Percentiles rank a stretch among this genome's conserved stretches.
Conservation (phyloP, 2,329 filamentous ascomycete species). For the Arthrobotrys iridis region DNA sequence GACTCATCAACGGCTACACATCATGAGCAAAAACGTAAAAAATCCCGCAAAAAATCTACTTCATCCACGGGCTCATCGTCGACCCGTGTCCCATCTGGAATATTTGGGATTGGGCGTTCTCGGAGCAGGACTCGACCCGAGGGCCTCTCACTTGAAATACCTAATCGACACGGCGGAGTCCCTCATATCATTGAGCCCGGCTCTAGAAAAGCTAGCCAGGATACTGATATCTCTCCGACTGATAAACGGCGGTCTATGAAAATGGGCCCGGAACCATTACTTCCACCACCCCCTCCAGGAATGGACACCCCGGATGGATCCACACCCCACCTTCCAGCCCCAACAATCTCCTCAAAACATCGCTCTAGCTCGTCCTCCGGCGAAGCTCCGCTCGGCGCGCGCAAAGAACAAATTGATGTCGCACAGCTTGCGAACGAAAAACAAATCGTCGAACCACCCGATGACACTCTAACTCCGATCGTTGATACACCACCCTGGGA, state of each 20-base stretch:
- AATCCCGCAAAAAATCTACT: constrained; percentile 38
- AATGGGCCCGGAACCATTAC: constrained; percentile 30
- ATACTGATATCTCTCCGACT: constrained; percentile 39
- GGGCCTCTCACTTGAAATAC: constrained; percentile 41
- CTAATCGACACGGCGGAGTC: constrained; percentile 20
- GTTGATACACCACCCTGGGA: constrained; percentile 39
- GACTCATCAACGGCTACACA: constrained; percentile 4
- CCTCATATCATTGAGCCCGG: constrained; percentile 33
- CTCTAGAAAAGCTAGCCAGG: constrained; percentile 46
- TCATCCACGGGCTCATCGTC: constrained; percentile 41
- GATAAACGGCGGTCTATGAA: constrained; percentile 39
- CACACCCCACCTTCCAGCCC: constrained; percentile 19
- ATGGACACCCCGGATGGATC: constrained; percentile 28
- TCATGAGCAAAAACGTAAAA: constrained; percentile 20
- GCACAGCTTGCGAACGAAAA: constrained; percentile 28
- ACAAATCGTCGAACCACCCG: constrained; percentile 31
- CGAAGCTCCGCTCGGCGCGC: constrained; percentile 14
- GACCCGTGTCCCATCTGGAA: constrained; percentile 27
- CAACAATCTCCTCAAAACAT: neutral
- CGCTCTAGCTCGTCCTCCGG: constrained; percentile 10
- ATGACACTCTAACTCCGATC: constrained; percentile 13
- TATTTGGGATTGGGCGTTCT: constrained; percentile 41
- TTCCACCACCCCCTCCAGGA: constrained; percentile 32
- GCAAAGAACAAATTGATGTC: constrained; percentile 36
- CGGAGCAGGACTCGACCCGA: constrained; percentile 31